Percentiles rank a stretch among this genome's conserved stretches.
phyloP scores from a whole-genome alignment of 1,284 basidiomycete species.

The Fereydounia khargensis region DNA sequence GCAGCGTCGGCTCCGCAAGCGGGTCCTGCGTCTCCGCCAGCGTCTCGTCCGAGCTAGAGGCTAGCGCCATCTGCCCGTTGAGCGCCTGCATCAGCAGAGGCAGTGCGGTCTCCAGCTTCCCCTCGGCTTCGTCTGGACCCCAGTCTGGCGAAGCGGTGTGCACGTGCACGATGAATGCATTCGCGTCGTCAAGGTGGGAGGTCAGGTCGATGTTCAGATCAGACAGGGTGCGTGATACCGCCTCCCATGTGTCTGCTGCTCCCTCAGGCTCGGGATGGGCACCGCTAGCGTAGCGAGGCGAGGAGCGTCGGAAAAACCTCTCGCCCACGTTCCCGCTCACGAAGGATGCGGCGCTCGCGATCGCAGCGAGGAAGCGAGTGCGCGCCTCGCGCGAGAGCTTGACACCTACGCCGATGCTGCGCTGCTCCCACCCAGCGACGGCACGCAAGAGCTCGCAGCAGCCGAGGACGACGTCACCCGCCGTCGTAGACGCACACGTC shows the following conservation, averaged over 20 bases:
- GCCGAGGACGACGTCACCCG: conserved; percentile 9
- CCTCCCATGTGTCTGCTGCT: conserved; percentile 7
- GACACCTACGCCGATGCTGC: conserved; percentile 8
- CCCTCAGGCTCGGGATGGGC: background rate
- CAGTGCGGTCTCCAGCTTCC: conserved; percentile 22
- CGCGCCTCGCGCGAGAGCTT: conserved; percentile 22
- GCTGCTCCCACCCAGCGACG: conserved; percentile 27
- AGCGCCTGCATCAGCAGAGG: conserved; percentile 18
- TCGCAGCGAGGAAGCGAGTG: conserved; percentile 15
- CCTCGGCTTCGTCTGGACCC: conserved; percentile 16
- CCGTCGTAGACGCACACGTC: conserved; percentile 1
- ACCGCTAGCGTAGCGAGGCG: conserved; percentile 12
- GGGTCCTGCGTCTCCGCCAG: conserved; percentile 19
- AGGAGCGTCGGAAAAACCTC: conserved; percentile 10
- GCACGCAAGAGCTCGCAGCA: conserved; percentile 21
- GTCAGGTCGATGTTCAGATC: conserved; percentile 19
- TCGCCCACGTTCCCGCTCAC: conserved; percentile 13
- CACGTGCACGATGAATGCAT: too few species aligned
- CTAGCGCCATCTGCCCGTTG: conserved; percentile 21
- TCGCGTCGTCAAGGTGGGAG: too few species aligned
- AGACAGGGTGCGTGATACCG: conserved; percentile 13
- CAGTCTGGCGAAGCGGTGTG: too few species aligned
- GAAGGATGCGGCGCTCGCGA: conserved; percentile 18
- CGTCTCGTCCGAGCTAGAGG: conserved; percentile 15
- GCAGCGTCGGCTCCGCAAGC: conserved; percentile 21